phyloP scores from a whole-genome alignment of 208 protist genomes.

The Wallacemonas sp. region DNA sequence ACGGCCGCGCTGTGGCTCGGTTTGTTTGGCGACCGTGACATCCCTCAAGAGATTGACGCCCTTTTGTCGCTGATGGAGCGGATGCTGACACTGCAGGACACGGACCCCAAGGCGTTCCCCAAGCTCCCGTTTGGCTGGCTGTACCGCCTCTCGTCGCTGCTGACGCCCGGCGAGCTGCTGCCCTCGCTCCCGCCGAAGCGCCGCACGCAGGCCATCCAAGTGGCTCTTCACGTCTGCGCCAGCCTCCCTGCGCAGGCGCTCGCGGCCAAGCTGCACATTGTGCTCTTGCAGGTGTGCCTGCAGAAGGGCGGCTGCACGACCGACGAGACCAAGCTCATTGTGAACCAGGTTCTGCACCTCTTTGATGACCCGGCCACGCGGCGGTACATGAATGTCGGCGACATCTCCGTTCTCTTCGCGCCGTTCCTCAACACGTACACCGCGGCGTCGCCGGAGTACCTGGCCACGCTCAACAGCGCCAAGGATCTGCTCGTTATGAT shows the following conservation, averaged over 20 bases:
- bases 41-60: conserved; percentile 64
- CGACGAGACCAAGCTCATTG: conserved; percentile 64
- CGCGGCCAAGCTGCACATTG: conserved; percentile 52
- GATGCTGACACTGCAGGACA: conserved; percentile 50
- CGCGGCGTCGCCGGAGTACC: conserved; percentile 23
- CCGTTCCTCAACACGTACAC: conserved; percentile 66
- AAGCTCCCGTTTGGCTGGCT: conserved; percentile 82
- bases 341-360: conserved; percentile 59
- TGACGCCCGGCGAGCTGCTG: conserved; percentile 47
- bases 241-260: conserved; percentile 41
- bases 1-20: conserved; percentile 50
- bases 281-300: conserved; percentile 72
- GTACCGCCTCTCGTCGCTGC: conserved; percentile 67
- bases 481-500: conserved; percentile 76
- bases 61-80: conserved; percentile 63
- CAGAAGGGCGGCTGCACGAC: conserved; percentile 52
- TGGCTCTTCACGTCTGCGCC: conserved; percentile 58
- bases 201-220: conserved; percentile 47
- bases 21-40: conserved; percentile 76
- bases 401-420: conserved; percentile 75
- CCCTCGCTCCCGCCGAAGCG: conserved; percentile 59
- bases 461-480: conserved; percentile 71
- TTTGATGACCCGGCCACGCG: conserved; percentile 71
- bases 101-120: conserved; percentile 46
- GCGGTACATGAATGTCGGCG: conserved; percentile 68